These are phyloP conservation scores for Colletotrichum sp. DNA, from an alignment of 2,329 filamentous ascomycete species.

Conservation along the genomic window DNA sequence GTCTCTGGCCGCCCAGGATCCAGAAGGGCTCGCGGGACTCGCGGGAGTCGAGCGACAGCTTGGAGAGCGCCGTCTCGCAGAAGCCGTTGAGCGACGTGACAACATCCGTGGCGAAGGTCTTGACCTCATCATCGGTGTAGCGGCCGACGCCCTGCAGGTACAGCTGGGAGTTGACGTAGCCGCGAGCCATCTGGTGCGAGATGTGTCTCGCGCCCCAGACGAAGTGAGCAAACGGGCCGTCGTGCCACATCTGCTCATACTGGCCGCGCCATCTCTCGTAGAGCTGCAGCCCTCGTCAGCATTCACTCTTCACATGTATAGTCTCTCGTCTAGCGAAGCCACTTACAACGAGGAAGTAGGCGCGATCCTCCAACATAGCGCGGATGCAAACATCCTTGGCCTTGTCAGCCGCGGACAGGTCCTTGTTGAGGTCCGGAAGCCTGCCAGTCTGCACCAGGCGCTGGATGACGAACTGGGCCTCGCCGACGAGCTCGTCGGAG, in stretches of 20 bases:
- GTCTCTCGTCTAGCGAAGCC: neutral
- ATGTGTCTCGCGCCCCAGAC: constrained; percentile 22
- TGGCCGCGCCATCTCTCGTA: constrained; percentile 27
- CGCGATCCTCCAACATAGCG: constrained; percentile 24
- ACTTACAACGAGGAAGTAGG: constrained; percentile 25
- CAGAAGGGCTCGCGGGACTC: constrained; percentile 23
- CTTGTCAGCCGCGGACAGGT: constrained; percentile 6
- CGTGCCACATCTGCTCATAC: constrained; percentile 21
- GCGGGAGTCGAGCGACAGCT: neutral
- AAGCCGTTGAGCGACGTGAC: constrained; percentile 22
- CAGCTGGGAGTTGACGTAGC: constrained; percentile 22
- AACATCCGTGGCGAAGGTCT: constrained; percentile 20
- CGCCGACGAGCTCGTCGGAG: constrained; percentile 24
- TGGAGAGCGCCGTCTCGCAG: constrained; percentile 16
- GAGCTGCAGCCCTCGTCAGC: constrained; percentile 8
- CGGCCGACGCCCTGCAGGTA: constrained; percentile 26
- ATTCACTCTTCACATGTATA: neutral
- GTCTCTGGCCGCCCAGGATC: constrained; percentile 25
- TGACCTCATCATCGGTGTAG: constrained; percentile 22
- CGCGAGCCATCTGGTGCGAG: neutral
- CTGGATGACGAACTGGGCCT: constrained; percentile 23
- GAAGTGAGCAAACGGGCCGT: constrained; percentile 22
- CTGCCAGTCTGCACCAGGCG: constrained; percentile 22
- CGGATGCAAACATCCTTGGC: constrained; percentile 22
- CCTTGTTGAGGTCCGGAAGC: constrained; percentile 18